Base-by-base conservation (phyloP, 2,329 filamentous ascomycete genomes). In the Beauveria pseudobassiana region DNA sequence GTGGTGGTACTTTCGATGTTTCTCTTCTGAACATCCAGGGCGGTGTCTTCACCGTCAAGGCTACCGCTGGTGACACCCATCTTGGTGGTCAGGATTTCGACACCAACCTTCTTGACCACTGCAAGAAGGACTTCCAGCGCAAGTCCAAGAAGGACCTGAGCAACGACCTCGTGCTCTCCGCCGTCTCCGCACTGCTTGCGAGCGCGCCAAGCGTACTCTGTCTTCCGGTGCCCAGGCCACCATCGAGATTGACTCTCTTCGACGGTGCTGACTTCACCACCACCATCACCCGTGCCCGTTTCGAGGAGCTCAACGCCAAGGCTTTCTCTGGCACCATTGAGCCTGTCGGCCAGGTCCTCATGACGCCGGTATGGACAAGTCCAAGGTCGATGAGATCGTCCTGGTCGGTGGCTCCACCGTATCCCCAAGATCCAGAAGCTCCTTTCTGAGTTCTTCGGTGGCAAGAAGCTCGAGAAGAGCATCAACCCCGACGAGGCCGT, bases 1-100 rank as follows among this genome's bases (percentile, higher is more conserved):
- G 95, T 86, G 95, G 95, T 86, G 95, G 95, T 86, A 99, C 95
- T 77, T 99, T 99, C 81, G 95, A 99, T 97, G 95, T 99, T 30
- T 98, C 95, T 67, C 91, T 98, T 69, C 87, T 99, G 51, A 93
- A 96, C 85, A 98, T 99, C 77, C 92, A 98, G 82, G 93, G 93
- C 74, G 93, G 93, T 75, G 90, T 96, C 70, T 96, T 97, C 75
- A 92, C 96, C 82, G 93, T 97, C 69, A 79, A 93, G 78, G 89
- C 93, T 77, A 96, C 92, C 71, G 91, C 92, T 74, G 92, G 93
- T 91, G 93, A 97, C 77, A 96, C 93, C 71, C 93, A 96, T 78
- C 86, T 97, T 70, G 93, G 93, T 88, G 93, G 93, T 87, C 92
- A 98, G 79, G 93, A 98, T 82, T 98, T 98, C 77, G 93, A 98